Evolutionary conservation across 2,329 filamentous ascomycete genomes (phyloP).

Genomic region (Calonectria pseudoreteaudii): DNA sequence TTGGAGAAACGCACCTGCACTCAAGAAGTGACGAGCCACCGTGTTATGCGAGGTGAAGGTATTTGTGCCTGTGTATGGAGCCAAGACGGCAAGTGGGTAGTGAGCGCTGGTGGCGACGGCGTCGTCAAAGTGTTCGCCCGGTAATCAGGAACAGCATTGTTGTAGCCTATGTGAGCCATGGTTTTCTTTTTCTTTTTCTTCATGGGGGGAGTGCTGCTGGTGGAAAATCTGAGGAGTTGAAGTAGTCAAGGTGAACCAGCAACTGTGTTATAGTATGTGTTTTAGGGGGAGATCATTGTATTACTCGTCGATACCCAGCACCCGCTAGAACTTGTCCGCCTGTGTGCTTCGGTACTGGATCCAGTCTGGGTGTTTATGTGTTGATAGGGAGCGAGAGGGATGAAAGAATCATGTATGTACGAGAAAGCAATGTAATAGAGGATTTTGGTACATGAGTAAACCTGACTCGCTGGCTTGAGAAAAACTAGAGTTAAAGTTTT

Average conservation of each 20-base stretch:
- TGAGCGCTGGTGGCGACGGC: conserved; percentile 93
- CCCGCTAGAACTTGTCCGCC: conserved; percentile 31
- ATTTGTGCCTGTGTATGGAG: conserved; percentile 97
- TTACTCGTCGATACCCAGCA: conserved; percentile 51
- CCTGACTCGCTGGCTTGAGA: too few species aligned
- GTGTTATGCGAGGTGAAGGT: conserved; percentile 95
- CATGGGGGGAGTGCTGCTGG: conserved; percentile 28
- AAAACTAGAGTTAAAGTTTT: background rate
- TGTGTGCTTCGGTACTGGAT: conserved; percentile 16
- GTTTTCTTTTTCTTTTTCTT: conserved; percentile 16
- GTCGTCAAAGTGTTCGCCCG: conserved; percentile 91
- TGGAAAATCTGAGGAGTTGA: background rate
- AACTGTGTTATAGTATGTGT: conserved; percentile 36
- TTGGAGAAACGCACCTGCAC: conserved; percentile 95
- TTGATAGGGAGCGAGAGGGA: background rate
- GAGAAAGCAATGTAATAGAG: conserved; percentile 18
- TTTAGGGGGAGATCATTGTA: conserved; percentile 37
- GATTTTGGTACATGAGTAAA: background rate
- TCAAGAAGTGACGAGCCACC: conserved; percentile 93
- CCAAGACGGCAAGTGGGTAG: conserved; percentile 92
- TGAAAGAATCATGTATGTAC: conserved; percentile 12
- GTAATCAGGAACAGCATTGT: conserved; percentile 44
- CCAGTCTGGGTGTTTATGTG: conserved; percentile 16
- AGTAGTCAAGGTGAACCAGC: conserved; percentile 9
- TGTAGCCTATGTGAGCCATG: background rate